Evolutionary conservation across 2,329 filamentous ascomycete genomes (phyloP).

Genomic region (Scopulariopsis brevicaulis): DNA sequence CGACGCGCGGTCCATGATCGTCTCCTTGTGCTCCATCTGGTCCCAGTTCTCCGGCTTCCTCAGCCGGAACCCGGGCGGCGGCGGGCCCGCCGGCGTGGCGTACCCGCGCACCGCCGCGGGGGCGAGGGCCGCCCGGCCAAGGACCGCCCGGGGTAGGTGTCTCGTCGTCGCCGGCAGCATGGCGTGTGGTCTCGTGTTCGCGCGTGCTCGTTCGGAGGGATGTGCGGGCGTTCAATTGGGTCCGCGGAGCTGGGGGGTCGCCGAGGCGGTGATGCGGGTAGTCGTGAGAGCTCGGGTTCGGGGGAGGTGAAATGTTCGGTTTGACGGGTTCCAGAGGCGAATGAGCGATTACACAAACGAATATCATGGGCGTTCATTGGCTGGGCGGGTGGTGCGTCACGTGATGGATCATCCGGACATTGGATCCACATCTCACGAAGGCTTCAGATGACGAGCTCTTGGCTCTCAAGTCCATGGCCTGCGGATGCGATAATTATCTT

Average conservation of each 20-base stretch:
- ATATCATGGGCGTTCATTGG: conserved; percentile 2
- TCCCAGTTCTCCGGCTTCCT: conserved; percentile 67
- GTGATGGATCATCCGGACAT: neutral
- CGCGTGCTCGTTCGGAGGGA: neutral
- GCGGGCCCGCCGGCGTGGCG: conserved; percentile 65
- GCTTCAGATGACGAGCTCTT: neutral
- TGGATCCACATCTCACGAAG: neutral
- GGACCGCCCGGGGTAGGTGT: conserved; percentile 2
- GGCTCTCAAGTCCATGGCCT: neutral
- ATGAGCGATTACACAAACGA: conserved; percentile 3
- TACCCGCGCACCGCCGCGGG: conserved; percentile 26
- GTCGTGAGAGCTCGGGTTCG: neutral
- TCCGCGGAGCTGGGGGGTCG: neutral
- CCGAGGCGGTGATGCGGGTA: neutral
- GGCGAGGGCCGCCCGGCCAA: conserved; percentile 11
- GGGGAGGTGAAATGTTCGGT: neutral
- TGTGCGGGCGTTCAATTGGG: neutral
- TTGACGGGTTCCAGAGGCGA: neutral
- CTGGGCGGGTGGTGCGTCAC: neutral
- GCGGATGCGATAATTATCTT: neutral
- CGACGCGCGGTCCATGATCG: conserved; percentile 68
- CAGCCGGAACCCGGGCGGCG: conserved; percentile 71
- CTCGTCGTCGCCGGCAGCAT: conserved; percentile 10
- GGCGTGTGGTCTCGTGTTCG: neutral
- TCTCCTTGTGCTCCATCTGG: conserved; percentile 67